Conservation (phyloP, 2,329 filamentous ascomycete genomes). For the Aspergillus niger region DNA sequence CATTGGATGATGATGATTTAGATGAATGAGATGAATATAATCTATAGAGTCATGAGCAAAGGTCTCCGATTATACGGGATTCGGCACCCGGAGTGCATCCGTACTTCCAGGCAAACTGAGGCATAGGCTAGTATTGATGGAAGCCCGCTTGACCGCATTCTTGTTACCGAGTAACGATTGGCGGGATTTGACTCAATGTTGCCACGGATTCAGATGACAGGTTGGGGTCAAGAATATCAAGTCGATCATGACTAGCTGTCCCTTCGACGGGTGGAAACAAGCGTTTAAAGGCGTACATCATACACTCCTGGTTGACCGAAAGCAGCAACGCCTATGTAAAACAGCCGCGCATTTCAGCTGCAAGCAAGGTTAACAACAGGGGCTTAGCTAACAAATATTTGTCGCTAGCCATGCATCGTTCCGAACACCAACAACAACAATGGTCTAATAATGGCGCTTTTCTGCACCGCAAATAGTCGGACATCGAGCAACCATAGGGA, state of each 20-base stretch:
- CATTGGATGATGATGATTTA: slow-evolving; percentile 5
- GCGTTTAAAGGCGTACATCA: background rate
- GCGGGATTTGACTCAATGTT: background rate
- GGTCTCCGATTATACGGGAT: background rate
- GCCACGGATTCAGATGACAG: background rate
- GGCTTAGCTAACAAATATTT: background rate
- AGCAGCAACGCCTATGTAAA: background rate
- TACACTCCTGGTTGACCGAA: background rate
- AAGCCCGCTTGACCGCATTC: background rate
- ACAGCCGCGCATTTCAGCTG: background rate
- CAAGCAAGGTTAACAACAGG: background rate
- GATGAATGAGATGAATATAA: slow-evolving; percentile 7
- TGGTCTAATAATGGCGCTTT: background rate
- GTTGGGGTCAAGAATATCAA: background rate
- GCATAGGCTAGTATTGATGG: background rate
- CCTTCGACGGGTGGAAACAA: background rate
- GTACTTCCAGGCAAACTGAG: background rate
- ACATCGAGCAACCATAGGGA: background rate
- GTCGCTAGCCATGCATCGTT: slow-evolving; percentile 8
- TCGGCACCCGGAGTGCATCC: background rate
- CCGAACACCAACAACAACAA: slow-evolving; percentile 5
- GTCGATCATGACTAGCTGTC: background rate
- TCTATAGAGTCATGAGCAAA: slow-evolving; percentile 3
- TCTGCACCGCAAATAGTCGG: background rate
- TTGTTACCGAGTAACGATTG: background rate